Conservation (phyloP, 2,329 filamentous ascomycete species). For the Neoascochyta sp. region DNA sequence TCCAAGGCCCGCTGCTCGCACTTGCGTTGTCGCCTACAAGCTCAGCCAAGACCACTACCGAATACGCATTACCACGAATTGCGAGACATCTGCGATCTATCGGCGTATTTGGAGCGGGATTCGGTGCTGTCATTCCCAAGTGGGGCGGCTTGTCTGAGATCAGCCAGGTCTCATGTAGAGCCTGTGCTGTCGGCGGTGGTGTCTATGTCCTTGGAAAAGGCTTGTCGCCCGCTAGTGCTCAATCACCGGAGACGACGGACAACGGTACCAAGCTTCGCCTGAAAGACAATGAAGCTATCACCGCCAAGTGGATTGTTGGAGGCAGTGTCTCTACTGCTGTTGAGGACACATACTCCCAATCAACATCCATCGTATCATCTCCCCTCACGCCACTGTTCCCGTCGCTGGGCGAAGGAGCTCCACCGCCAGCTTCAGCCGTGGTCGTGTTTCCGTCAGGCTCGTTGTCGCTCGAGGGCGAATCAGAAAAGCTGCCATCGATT, state of each 20-base stretch:
- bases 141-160: constrained; percentile 90
- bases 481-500: constrained; percentile 45
- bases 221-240: constrained; percentile 39
- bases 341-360: constrained; percentile 48
- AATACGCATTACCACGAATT: constrained; percentile 69
- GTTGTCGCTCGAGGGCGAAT: constrained; percentile 41
- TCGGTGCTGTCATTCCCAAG: constrained; percentile 85
- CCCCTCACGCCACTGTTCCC: constrained; percentile 66
- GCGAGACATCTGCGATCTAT: constrained; percentile 80
- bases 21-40: constrained; percentile 69
- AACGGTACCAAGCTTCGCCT: constrained; percentile 47
- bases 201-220: constrained; percentile 81
- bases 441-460: constrained; percentile 61
- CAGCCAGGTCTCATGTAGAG: constrained; percentile 85
- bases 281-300: constrained; percentile 56
- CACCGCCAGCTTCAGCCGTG: constrained; percentile 69
- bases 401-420: constrained; percentile 67
- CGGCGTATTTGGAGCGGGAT: constrained; percentile 82
- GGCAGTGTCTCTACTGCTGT: constrained; percentile 23
- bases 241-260: constrained; percentile 4
- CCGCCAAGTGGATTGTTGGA: constrained; percentile 53
- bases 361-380: constrained; percentile 67
- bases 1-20: constrained; percentile 64
- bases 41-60: constrained; percentile 55
- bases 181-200: constrained; percentile 83